Base-by-base conservation (phyloP, 148 eudicot species). In the Silene latifolia region DNA sequence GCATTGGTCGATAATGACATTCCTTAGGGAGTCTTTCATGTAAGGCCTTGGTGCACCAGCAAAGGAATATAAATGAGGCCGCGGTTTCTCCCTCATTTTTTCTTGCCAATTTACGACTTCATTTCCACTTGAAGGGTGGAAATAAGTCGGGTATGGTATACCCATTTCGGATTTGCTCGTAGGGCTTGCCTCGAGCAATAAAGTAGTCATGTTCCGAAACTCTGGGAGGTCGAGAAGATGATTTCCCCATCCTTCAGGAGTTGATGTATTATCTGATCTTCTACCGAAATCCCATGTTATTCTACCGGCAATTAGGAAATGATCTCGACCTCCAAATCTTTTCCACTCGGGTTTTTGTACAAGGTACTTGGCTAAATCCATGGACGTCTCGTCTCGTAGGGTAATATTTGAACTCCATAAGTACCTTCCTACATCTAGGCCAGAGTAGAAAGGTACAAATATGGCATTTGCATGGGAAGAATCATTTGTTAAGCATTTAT, bases 261-360 rank as follows among this genome's bases (percentile, higher is more conserved):
- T 74, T 4, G 71, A 42, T 11, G 51, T n/a, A 10, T 90, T 85
- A 0, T 59, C 13, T 44, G 71, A 68, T 4, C 1, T 64, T 74
- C 98, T 63, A 10, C 96, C 80, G 64, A 93, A 91, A 81, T 89
- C 98, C 96, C 96, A 90, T 6, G 96, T 84, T 4, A 89, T 88
- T 47, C 96, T 76, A 9, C 96, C 96, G 0, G 93, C 88, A 0
- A 89, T 87, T 12, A 90, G 19, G 80, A 93, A 93, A 71, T 93
- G 98, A 61, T 93, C 96, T 54, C 68, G 77, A 0, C 98, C 98
- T 19, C 61, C 67, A 84, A 86, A 83, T 25, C 9, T 29, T 7
- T 70, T 25, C 98, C 98, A 93, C 71, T 89, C 93, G 3, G 93
- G 88, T 53, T 65, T 82, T 15, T 42, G 60, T 57, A 59, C 82